Conservation (phyloP, 116 monocot genomes). For the Papilionanthe hybrid region DNA sequence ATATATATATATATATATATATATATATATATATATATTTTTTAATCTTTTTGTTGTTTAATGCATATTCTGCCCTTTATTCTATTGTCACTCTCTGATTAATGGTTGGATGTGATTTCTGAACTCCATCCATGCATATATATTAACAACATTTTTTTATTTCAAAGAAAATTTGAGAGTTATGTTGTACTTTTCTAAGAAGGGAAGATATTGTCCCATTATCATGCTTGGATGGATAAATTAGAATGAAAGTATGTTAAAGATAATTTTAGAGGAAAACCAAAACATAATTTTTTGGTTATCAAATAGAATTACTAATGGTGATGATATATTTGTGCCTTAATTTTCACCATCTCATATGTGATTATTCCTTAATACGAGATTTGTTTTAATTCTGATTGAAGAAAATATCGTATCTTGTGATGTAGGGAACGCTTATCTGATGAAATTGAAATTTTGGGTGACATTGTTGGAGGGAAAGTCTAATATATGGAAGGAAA, state of each 20-base stretch:
- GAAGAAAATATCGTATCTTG: too few relatives aligned
- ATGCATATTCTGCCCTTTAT: background rate
- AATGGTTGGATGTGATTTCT: background rate
- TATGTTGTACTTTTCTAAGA: background rate
- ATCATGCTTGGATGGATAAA: background rate
- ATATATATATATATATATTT: too few relatives aligned
- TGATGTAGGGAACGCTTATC: too few relatives aligned
- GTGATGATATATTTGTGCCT: background rate
- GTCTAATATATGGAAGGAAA: too few relatives aligned
- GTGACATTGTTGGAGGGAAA: too few relatives aligned
- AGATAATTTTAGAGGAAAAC: background rate
- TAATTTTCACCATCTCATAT: background rate
- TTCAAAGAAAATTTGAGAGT: background rate
- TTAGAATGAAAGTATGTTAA: background rate
- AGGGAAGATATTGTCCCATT: background rate
- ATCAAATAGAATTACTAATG: background rate
- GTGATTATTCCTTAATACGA: background rate
- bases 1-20: too few relatives aligned
- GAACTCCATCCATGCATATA: too few relatives aligned
- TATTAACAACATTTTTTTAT: background rate
- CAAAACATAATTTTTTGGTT: background rate
- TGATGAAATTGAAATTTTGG: too few relatives aligned
- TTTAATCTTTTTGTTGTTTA: background rate
- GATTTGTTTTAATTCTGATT: too few relatives aligned
- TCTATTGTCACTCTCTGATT: background rate